Evolutionary conservation across 2,329 filamentous ascomycete species (phyloP).

Genomic region (Colletotrichum eremochloae): DNA sequence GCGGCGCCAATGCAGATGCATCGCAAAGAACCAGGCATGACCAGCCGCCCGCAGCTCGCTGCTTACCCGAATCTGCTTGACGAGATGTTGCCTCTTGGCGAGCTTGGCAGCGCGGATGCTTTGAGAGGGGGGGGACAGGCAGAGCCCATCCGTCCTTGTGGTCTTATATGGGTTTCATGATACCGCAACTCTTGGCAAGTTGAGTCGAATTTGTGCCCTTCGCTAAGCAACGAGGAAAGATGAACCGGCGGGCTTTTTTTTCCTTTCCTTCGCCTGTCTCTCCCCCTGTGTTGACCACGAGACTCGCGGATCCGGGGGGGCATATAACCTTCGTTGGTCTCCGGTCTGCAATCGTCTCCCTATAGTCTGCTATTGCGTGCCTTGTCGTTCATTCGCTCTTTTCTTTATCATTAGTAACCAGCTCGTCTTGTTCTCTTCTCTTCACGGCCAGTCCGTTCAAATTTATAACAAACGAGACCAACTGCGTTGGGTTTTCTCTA

Average conservation of each 20-base stretch:
- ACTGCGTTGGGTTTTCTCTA: slow-evolving; percentile 10
- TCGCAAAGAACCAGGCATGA: slow-evolving; percentile 28
- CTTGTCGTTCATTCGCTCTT: background rate
- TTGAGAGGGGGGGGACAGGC: background rate
- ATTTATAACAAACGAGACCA: background rate
- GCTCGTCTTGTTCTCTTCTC: no score
- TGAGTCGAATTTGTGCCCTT: background rate
- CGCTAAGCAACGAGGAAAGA: background rate
- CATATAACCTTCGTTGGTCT: slow-evolving; percentile 23
- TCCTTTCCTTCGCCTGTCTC: no score
- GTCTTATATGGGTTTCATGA: slow-evolving; percentile 40
- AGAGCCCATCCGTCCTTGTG: slow-evolving; percentile 17
- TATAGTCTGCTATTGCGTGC: background rate
- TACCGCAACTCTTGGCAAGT: slow-evolving; percentile 22
- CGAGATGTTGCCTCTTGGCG: slow-evolving; percentile 21
- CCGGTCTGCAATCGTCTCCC: background rate
- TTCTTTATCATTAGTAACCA: background rate
- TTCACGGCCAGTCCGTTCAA: slow-evolving; percentile 12
- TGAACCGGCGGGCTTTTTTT: no score
- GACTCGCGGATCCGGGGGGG: background rate
- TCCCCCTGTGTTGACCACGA: background rate
- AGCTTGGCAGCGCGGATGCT: slow-evolving; percentile 33
- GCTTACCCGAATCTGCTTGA: no score
- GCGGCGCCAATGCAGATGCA: slow-evolving; percentile 28
- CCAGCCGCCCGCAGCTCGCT: slow-evolving; percentile 3